A percentile compares a stretch with the other conserved stretches of the same genome.
These are phyloP conservation scores for Apophysomyces variabilis DNA, from an alignment of 371 early-diverging fungal species.

Conservation along the genomic window DNA sequence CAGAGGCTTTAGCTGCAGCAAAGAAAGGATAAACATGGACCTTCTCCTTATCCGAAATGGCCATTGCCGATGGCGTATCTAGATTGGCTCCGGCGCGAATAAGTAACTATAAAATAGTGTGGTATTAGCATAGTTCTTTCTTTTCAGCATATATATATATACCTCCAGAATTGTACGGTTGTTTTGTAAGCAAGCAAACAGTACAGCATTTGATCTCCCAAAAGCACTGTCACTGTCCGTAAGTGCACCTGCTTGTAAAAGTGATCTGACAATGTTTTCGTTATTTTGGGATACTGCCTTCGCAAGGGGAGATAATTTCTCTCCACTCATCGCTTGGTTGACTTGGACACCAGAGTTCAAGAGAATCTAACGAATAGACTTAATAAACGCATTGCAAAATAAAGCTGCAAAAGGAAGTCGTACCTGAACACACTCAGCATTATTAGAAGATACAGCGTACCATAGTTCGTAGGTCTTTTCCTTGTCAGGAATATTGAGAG, in stretches of 20 bases:
- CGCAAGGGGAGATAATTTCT: conserved; percentile 27
- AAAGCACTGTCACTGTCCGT: conserved; percentile 37
- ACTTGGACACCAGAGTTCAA: conserved; percentile 29
- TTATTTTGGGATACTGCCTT: conserved; percentile 29
- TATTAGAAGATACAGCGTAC: conserved; percentile 46
- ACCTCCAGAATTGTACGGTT: conserved; percentile 26
- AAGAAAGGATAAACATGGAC: not conserved
- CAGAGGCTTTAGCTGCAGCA: not conserved
- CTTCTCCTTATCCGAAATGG: not conserved
- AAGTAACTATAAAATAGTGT: conserved; percentile 22
- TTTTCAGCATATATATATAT: not conserved
- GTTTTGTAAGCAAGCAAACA: conserved; percentile 40
- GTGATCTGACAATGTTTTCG: conserved; percentile 22
- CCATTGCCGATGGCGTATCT: conserved; percentile 14
- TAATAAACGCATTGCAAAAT: not conserved
- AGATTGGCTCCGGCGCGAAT: conserved; percentile 35
- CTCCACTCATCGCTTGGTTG: not conserved
- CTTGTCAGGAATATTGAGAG: conserved; percentile 33
- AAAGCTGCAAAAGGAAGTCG: not conserved
- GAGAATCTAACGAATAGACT: conserved; percentile 24
- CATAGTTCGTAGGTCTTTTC: conserved; percentile 44
- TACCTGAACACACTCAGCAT: conserved; percentile 30
- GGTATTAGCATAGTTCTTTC: not conserved
- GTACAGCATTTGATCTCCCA: conserved; percentile 39
- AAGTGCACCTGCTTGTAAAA: conserved; percentile 33